Evolutionary conservation across 306 rosid species (phyloP).

Genomic region (Cucurbita pepo): DNA sequence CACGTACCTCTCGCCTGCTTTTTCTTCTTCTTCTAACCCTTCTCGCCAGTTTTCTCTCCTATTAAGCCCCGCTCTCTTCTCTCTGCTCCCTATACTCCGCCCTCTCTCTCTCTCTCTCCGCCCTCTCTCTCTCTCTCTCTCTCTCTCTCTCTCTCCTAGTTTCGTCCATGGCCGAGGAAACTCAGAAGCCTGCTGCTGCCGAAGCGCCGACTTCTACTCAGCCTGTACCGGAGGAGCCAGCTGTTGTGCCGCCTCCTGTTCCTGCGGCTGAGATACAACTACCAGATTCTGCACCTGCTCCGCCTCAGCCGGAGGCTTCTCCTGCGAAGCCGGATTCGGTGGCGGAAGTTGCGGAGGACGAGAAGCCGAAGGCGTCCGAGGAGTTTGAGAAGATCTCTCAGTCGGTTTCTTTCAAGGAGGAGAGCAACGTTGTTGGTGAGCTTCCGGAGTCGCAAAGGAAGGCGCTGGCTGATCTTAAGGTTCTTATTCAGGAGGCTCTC

Average conservation of each 20-base stretch:
- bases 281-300: not conserved
- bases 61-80: not conserved
- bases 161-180: conserved; percentile 52
- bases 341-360: conserved; percentile 11
- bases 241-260: conserved; percentile 2
- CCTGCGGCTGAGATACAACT: not conserved
- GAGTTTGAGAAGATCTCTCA: conserved; percentile 25
- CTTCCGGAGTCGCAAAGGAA: conserved; percentile 75
- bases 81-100: not conserved
- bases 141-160: not conserved
- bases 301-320: not conserved
- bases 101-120: not conserved
- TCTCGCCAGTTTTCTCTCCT: not conserved
- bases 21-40: not conserved
- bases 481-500: conserved; percentile 53
- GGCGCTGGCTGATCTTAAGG: conserved; percentile 64
- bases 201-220: conserved; percentile 13
- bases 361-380: conserved; percentile 14
- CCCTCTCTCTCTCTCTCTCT: not conserved
- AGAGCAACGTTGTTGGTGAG: conserved; percentile 57
- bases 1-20: not conserved
- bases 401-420: conserved; percentile 91
- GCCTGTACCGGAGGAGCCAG: conserved; percentile 16
- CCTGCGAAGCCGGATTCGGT: conserved; percentile 6
- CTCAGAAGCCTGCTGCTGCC: conserved; percentile 34